These are phyloP conservation scores for Elsinoe arachidis DNA, from an alignment of 2,329 filamentous ascomycete species.

Conservation along the genomic window DNA sequence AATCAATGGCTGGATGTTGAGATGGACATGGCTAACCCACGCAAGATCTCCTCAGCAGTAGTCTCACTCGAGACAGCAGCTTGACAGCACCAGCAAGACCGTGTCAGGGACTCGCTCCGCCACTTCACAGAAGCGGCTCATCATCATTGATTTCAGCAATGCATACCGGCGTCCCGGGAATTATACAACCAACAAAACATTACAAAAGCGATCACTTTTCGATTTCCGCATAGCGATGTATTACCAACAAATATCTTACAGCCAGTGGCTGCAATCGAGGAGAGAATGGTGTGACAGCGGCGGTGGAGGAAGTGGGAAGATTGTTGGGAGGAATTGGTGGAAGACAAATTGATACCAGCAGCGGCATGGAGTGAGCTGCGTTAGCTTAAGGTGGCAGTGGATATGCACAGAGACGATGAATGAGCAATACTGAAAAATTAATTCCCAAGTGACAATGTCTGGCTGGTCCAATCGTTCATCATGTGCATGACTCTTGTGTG, in stretches of 20 bases:
- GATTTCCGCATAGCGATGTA: conserved; percentile 1
- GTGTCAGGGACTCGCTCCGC: neutral
- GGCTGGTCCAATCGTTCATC: no score
- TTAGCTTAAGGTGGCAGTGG: neutral
- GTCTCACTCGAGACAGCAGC: neutral
- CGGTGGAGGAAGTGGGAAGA: neutral
- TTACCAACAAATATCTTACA: neutral
- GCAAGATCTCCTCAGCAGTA: conserved; percentile 23
- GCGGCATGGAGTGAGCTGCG: neutral
- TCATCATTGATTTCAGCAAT: neutral
- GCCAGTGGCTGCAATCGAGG: neutral
- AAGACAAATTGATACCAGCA: neutral
- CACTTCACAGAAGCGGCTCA: neutral
- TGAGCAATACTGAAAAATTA: neutral
- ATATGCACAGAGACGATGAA: conserved; percentile 4
- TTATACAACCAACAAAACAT: neutral
- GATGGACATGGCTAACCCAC: neutral
- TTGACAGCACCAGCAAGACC: neutral
- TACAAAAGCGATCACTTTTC: conserved; percentile 2
- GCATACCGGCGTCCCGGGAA: neutral
- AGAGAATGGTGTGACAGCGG: neutral
- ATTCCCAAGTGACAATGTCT: no score
- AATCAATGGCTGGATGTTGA: neutral
- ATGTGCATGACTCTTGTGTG: no score
- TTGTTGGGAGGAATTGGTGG: neutral